phyloP scores from a whole-genome alignment of 768 basidiomycete genomes.

The Cyclocybe aegerita region DNA sequence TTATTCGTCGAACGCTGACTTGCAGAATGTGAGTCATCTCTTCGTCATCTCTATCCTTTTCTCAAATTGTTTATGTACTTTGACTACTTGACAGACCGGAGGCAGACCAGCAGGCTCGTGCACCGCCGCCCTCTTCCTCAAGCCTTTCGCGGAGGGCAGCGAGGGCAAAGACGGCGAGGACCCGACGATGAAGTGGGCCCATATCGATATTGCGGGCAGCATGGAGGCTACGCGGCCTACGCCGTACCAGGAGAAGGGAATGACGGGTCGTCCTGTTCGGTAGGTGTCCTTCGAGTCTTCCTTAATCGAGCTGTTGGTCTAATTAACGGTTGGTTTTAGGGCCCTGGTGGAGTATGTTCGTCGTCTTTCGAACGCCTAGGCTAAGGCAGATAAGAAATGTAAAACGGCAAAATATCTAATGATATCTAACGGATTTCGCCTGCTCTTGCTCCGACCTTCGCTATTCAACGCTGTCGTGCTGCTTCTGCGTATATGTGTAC shows the following conservation, averaged over 20 bases:
- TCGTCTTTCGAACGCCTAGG: conserved; percentile 27
- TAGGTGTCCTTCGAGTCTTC: conserved; percentile 29
- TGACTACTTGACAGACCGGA: conserved; percentile 47
- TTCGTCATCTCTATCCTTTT: neutral
- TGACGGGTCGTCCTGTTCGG: conserved; percentile 82
- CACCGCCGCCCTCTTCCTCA: conserved; percentile 87
- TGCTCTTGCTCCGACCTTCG: no score
- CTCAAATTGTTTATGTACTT: neutral
- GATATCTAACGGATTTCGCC: neutral
- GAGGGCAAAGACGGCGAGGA: conserved; percentile 58
- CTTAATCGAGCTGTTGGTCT: neutral
- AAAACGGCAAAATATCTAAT: neutral
- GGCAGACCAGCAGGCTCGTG: conserved; percentile 70
- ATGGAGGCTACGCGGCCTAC: conserved; percentile 66
- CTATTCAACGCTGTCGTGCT: no score
- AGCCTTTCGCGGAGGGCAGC: conserved; percentile 76
- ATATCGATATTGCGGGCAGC: conserved; percentile 79
- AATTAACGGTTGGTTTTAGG: conserved; percentile 15
- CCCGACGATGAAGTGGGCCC: conserved; percentile 75
- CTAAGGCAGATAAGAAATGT: neutral
- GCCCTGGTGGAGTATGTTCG: conserved; percentile 42
- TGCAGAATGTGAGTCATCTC: conserved; percentile 60
- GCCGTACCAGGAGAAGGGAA: conserved; percentile 69
- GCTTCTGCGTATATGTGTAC: no score
- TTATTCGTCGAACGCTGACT: conserved; percentile 73